Evolutionary conservation across 1,284 basidiomycete genomes (phyloP).

Genomic region (Heliocybe sulcata): DNA sequence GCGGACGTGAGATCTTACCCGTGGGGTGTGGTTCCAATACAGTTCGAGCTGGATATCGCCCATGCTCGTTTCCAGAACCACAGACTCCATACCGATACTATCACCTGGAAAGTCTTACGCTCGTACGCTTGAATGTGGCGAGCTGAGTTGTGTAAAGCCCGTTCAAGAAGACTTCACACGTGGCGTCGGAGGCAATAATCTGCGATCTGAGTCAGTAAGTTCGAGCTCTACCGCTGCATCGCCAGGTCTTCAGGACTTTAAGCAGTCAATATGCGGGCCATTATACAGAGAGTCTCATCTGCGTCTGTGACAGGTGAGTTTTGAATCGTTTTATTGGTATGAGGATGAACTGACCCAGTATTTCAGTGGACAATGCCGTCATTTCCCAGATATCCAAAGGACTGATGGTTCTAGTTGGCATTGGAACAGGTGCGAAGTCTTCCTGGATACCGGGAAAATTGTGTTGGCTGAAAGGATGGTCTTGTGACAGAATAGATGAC

Average conservation of each 20-base stretch:
- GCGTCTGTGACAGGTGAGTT: constrained; percentile 65
- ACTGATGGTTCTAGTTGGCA: constrained; percentile 83
- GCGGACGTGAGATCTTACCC: constrained; percentile 36
- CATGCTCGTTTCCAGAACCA: constrained; percentile 80
- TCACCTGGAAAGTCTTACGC: constrained; percentile 11
- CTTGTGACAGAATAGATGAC: constrained; percentile 53
- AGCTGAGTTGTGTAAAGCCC: neutral
- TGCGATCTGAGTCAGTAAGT: neutral
- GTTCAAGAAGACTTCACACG: neutral
- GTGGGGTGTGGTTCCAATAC: constrained; percentile 87
- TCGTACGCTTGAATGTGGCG: neutral
- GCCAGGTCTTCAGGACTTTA: too few species aligned
- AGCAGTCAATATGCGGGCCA: constrained; percentile 59
- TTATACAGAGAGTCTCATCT: constrained; percentile 69
- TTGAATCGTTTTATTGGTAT: constrained; percentile 1
- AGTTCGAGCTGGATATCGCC: constrained; percentile 88
- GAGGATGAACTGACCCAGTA: constrained; percentile 3
- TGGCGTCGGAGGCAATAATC: neutral
- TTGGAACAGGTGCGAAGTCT: constrained; percentile 60
- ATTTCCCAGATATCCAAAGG: constrained; percentile 80
- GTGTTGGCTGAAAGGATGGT: constrained; percentile 14
- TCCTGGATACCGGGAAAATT: constrained; percentile 8
- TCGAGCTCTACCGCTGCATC: too few species aligned
- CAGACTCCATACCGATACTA: constrained; percentile 59
- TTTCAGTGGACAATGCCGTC: constrained; percentile 57